Conservation (phyloP, 23 red algal genomes). For the Agarophyton chilense region DNA sequence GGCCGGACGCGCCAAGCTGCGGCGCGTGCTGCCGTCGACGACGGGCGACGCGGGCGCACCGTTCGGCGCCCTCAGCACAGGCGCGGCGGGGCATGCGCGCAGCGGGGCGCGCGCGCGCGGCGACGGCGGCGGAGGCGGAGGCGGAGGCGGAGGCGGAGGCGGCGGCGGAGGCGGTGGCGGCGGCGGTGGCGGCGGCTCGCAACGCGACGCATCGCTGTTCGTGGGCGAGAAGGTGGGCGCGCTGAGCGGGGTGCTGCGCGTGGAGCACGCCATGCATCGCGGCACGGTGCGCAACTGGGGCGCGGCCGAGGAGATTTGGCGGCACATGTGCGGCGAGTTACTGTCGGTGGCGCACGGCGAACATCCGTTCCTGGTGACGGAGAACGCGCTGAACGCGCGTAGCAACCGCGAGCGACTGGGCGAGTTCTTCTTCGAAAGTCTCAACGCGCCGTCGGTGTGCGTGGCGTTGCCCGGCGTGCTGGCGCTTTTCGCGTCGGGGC, state of each 20-base stretch:
- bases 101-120: neutral
- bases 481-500: constrained; percentile 62
- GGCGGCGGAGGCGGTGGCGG: no score
- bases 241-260: constrained; percentile 43
- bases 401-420: constrained; percentile 58
- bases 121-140: no score
- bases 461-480: constrained; percentile 64
- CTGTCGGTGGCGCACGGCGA: constrained; percentile 50
- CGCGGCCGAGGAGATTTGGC: constrained; percentile 42
- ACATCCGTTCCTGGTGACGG: constrained; percentile 68
- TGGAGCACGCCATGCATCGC: constrained; percentile 49
- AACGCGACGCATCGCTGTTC: no score
- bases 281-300: constrained; percentile 28
- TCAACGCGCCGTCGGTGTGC: constrained; percentile 51
- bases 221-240: constrained; percentile 38
- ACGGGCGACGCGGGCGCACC: neutral
- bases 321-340: constrained; percentile 28
- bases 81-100: neutral
- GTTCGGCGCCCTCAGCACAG: neutral
- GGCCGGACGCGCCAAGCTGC: constrained; percentile 42
- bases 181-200: no score
- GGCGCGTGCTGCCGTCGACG: constrained; percentile 39
- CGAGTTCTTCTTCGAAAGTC: constrained; percentile 58
- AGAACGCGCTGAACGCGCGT: constrained; percentile 54
- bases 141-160: no score